Percentiles rank a stretch among this genome's conserved stretches.
Conservation (phyloP, 441 rosid species). For the Gossypium gossypioides region DNA sequence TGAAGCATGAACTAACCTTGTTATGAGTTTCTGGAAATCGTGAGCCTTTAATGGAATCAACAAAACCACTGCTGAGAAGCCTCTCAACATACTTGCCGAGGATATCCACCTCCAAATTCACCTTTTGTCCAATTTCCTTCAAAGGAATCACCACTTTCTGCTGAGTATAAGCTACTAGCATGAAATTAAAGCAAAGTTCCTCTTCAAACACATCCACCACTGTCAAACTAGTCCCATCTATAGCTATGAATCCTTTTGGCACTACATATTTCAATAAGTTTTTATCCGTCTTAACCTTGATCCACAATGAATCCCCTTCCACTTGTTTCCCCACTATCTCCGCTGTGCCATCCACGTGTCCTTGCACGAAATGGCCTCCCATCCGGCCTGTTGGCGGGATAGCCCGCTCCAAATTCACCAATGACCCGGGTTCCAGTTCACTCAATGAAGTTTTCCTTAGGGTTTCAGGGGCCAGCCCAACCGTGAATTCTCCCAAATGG, state of each 20-base stretch:
- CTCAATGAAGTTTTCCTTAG: slow-evolving; percentile 59
- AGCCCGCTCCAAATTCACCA: slow-evolving; percentile 81
- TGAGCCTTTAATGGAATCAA: slow-evolving; percentile 29
- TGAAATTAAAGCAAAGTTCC: slow-evolving; percentile 64
- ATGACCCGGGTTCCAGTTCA: slow-evolving; percentile 58
- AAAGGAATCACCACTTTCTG: slow-evolving; percentile 59
- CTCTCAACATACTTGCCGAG: slow-evolving; percentile 89
- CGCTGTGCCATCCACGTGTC: slow-evolving; percentile 86
- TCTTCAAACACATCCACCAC: slow-evolving; percentile 75
- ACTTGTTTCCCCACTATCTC: slow-evolving; percentile 49
- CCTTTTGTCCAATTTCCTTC: slow-evolving; percentile 69
- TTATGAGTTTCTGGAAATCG: slow-evolving; percentile 14
- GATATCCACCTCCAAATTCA: slow-evolving; percentile 82
- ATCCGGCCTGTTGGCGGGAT: slow-evolving; percentile 61
- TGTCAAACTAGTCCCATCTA: slow-evolving; percentile 85
- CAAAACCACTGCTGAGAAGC: slow-evolving; percentile 51
- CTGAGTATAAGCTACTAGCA: slow-evolving; percentile 77
- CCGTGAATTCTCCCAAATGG: slow-evolving; percentile 42
- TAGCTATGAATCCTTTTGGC: slow-evolving; percentile 76
- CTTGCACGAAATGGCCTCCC: slow-evolving; percentile 97
- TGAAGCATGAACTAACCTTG: not conserved
- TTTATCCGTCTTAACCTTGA: slow-evolving; percentile 51
- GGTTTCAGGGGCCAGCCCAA: slow-evolving; percentile 68
- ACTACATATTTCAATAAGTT: slow-evolving; percentile 53
- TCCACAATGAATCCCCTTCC: slow-evolving; percentile 76